Evolutionary conservation across 2,329 filamentous ascomycete genomes (phyloP).

Genomic region (Aspergillus arachidicola): DNA sequence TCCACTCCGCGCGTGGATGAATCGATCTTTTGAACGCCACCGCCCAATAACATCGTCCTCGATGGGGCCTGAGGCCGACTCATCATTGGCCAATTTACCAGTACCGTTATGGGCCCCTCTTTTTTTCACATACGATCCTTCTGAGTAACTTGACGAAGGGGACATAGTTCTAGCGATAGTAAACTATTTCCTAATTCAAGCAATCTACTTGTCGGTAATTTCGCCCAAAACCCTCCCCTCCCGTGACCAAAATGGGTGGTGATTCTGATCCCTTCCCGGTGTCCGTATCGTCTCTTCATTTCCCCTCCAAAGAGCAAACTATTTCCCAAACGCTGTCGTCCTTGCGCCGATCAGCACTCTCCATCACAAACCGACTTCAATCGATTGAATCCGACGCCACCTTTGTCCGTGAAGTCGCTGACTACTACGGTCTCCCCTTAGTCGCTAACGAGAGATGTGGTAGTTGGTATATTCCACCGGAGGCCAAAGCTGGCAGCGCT

Average conservation of each 20-base stretch:
- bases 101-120: not conserved
- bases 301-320: slow-evolving; percentile 58
- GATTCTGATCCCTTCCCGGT: slow-evolving; percentile 33
- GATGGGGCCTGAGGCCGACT: not conserved
- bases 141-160: not conserved
- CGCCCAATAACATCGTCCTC: not conserved
- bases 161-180: not conserved
- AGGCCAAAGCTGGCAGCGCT: slow-evolving; percentile 68
- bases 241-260: slow-evolving; percentile 27
- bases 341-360: slow-evolving; percentile 75
- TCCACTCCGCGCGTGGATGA: not conserved
- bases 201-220: not conserved
- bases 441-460: slow-evolving; percentile 94
- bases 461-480: slow-evolving; percentile 83
- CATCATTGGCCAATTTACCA: not conserved
- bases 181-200: not conserved
- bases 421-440: slow-evolving; percentile 63
- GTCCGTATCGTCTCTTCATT: slow-evolving; percentile 52
- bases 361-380: slow-evolving; percentile 76
- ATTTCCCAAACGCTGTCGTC: slow-evolving; percentile 70
- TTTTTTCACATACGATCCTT: not conserved
- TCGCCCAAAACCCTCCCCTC: not conserved
- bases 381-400: slow-evolving; percentile 76
- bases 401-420: slow-evolving; percentile 67
- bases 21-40: not conserved